Base-by-base conservation (phyloP, 1,139 yeast genomes). In the Saccharomyces hybrid region DNA sequence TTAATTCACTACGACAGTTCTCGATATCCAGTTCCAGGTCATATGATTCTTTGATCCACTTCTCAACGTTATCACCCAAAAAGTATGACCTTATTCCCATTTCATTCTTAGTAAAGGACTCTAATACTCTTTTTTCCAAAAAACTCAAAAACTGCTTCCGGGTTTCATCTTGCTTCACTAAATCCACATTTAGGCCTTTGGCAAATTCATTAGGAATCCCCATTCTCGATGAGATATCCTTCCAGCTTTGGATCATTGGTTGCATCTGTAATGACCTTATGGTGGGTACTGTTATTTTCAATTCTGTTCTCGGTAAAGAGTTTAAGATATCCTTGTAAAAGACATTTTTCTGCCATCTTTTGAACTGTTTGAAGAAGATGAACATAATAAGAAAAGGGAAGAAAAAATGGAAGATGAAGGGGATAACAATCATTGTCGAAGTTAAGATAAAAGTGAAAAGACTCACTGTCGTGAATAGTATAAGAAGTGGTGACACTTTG, bases 11-110 rank as follows among this genome's bases (percentile, higher is more conserved):
- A 5, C 51, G 50, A n/a, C 55, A 52, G 6, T 49, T 31, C 2
- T 51, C 50, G 4, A 56, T 48, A 30, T 54, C 58, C 13, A 60
- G 48, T 25, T 53, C 52, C 28, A 60, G 50, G 26, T 60, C 61
- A 34, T 58, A 59, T 20, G 56, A 56, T 30, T 60, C 55, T 11
- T 54, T 46, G 26, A 60, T 54, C 63, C 63, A 60, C 26, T 46
- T 53, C 16, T 50, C 41, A 6, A 57, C 61, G 31, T 57, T 55
- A 34, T 53, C 49, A n/a, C 60, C 57, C 27, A 58, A 53, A 28
- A 58, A 57, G 47, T 49, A 52, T 42, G 47, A 26, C 47, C 44
- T 38, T 38, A 38, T 9, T 38, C 26, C 44, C 44, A 38, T 44
- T 20, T 50, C 52, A n/a, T 50, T 50, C 23, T 50, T 32, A 2